Evolutionary conservation across 2,329 filamentous ascomycete species (phyloP).

Genomic region (Colletotrichum aenigma): DNA sequence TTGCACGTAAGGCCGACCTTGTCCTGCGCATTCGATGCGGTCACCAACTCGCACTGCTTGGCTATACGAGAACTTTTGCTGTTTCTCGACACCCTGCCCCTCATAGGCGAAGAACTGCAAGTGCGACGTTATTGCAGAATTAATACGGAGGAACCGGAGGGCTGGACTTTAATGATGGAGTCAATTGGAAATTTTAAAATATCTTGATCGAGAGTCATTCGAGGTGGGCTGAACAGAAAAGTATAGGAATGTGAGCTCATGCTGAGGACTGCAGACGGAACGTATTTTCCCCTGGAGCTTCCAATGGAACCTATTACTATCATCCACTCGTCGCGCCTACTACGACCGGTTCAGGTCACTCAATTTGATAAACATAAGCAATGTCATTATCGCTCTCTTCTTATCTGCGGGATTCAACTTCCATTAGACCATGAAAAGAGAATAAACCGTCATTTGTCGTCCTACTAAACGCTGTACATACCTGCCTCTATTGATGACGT

Average conservation of each 20-base stretch:
- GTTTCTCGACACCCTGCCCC: not conserved
- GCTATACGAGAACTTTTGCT: not conserved
- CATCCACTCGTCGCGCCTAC: not conserved
- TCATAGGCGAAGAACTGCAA: not conserved
- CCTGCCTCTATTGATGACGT: not conserved
- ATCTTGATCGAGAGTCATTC: not conserved
- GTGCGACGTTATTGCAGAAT: not conserved
- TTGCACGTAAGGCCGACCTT: not conserved
- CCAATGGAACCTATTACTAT: not conserved
- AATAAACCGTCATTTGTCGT: not conserved
- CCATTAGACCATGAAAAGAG: not conserved
- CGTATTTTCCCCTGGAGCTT: not conserved
- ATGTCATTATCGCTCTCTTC: not conserved
- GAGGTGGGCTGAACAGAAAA: not conserved
- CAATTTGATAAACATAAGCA: not conserved
- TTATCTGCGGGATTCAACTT: not conserved
- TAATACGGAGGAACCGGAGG: not conserved
- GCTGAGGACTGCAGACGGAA: not conserved
- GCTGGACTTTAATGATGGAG: not conserved
- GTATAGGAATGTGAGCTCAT: not conserved
- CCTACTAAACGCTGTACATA: not conserved
- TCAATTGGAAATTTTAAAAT: not conserved
- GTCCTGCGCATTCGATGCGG: not conserved
- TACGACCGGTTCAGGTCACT: no score
- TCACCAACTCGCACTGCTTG: not conserved